These are phyloP conservation scores for Saccharomycopsis phalli DNA, from an alignment of 1,139 yeast species.

Conservation along the genomic window DNA sequence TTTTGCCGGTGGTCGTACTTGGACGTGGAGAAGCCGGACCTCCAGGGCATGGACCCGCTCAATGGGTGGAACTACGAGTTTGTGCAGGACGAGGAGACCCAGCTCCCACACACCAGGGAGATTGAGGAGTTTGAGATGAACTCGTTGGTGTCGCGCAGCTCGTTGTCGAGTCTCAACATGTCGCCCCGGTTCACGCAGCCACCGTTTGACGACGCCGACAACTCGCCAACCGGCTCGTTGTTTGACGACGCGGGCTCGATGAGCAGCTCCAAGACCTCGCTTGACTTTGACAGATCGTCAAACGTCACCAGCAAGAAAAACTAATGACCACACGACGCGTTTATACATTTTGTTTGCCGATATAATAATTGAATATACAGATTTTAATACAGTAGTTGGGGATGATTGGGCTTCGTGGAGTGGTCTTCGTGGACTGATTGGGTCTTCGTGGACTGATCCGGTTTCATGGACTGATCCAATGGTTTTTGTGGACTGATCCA, in stretches of 20 bases:
- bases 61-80: background rate
- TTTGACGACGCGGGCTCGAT: constrained; percentile 13
- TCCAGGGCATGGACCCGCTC: constrained; percentile 30
- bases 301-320: constrained; percentile 3
- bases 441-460: too few species aligned
- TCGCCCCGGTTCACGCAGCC: background rate
- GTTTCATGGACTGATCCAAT: too few species aligned
- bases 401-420: too few species aligned
- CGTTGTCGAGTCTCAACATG: constrained; percentile 6
- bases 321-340: background rate
- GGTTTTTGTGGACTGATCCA: too few species aligned
- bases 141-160: constrained; percentile 11
- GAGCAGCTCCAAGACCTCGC: constrained; percentile 12
- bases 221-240: constrained; percentile 14
- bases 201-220: constrained; percentile 10
- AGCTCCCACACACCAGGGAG: background rate
- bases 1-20: constrained; percentile 84
- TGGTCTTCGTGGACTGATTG: too few species aligned
- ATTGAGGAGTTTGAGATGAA: constrained; percentile 17
- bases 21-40: constrained; percentile 28
- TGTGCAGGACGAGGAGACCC: background rate
- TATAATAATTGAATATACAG: too few species aligned
- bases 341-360: too few species aligned
- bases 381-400: too few species aligned
- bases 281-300: constrained; percentile 11